Evolutionary conservation across 2,329 filamentous ascomycete species (phyloP).

Genomic region (Plectosphaerella sp.): DNA sequence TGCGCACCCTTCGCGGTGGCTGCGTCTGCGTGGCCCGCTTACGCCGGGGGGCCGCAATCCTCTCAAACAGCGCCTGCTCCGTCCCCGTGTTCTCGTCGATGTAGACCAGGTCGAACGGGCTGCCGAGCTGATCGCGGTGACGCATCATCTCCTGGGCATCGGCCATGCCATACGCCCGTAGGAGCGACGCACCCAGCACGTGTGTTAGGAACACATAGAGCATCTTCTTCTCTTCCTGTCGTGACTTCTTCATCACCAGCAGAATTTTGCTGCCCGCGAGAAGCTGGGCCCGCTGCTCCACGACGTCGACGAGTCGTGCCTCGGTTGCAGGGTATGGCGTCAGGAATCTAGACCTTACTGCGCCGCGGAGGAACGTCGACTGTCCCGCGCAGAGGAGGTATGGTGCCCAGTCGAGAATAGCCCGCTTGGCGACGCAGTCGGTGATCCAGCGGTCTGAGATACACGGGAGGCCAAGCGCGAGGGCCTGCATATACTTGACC

Average conservation of each 20-base stretch:
- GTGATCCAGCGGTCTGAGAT: slow-evolving; percentile 78
- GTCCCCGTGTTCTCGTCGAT: slow-evolving; percentile 62
- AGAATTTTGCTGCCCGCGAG: slow-evolving; percentile 64
- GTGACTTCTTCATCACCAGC: slow-evolving; percentile 61
- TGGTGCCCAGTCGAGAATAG: slow-evolving; percentile 67
- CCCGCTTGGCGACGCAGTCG: slow-evolving; percentile 59
- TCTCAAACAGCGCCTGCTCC: slow-evolving; percentile 42
- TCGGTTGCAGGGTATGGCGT: slow-evolving; percentile 52
- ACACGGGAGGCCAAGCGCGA: slow-evolving; percentile 85
- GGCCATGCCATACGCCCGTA: slow-evolving; percentile 58
- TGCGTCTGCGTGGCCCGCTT: slow-evolving; percentile 18
- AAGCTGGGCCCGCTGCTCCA: slow-evolving; percentile 57
- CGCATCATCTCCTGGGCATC: slow-evolving; percentile 59
- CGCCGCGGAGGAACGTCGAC: slow-evolving; percentile 70
- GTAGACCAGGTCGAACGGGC: slow-evolving; percentile 72
- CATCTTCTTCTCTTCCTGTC: slow-evolving; percentile 57
- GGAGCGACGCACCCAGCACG: slow-evolving; percentile 70
- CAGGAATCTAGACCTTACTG: slow-evolving; percentile 70
- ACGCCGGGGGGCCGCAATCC: slow-evolving; percentile 36
- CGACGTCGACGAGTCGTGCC: slow-evolving; percentile 51
- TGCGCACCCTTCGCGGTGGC: slow-evolving; percentile 48
- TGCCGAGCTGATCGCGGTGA: slow-evolving; percentile 39
- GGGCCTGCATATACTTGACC: slow-evolving; percentile 89
- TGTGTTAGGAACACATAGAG: slow-evolving; percentile 78
- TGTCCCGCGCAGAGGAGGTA: slow-evolving; percentile 86